Percentiles rank a stretch among this genome's conserved stretches.
Evolutionary conservation across 441 rosid species (phyloP).

Genomic region (Corymbia citriodora): DNA sequence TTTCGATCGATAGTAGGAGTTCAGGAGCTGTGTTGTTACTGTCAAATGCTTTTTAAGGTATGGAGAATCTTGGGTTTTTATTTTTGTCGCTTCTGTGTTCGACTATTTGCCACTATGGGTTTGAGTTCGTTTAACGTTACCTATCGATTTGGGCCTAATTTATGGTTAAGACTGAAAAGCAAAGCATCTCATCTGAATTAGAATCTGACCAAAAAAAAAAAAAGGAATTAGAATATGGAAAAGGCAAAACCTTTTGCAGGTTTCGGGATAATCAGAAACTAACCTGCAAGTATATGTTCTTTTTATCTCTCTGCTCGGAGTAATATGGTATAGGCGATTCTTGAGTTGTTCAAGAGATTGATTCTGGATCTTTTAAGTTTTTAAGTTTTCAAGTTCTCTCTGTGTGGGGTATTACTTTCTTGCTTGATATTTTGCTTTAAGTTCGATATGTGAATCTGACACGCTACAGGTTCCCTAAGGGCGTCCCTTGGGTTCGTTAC

Average conservation of each 20-base stretch:
- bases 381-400: neutral
- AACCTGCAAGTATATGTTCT: neutral
- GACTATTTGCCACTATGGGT: neutral
- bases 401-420: neutral
- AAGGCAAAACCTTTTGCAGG: neutral
- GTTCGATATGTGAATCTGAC: constrained; percentile 2
- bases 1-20: neutral
- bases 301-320: neutral
- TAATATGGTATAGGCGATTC: neutral
- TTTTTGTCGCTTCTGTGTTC: neutral
- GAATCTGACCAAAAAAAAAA: neutral
- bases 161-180: neutral
- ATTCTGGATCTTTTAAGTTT: neutral
- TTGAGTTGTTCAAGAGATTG: neutral
- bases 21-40: neutral
- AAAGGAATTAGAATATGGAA: neutral
- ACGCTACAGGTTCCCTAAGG: constrained; percentile 61
- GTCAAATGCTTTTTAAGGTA: neutral
- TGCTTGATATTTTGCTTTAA: neutral
- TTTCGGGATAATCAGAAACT: neutral
- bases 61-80: neutral
- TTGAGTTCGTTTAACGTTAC: neutral
- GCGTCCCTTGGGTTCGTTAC: constrained; percentile 91
- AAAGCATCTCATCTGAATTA: neutral
- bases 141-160: neutral